These are phyloP conservation scores for Tricholoma furcatifolium DNA, from an alignment of 768 basidiomycete genomes.

Conservation along the genomic window DNA sequence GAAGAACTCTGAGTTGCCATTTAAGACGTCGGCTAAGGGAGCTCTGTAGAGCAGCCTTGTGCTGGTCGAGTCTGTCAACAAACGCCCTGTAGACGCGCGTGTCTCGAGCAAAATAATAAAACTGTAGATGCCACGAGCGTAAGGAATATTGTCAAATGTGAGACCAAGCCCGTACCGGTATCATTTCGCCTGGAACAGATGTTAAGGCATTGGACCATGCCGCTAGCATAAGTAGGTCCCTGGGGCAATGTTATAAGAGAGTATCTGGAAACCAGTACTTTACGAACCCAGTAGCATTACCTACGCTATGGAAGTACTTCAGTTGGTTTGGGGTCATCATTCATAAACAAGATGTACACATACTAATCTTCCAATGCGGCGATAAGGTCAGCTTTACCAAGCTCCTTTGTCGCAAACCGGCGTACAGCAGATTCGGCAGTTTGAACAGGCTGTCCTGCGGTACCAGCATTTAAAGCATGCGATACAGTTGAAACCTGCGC, in stretches of 20 bases:
- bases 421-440: slow-evolving; percentile 76
- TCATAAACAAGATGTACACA: slow-evolving; percentile 25
- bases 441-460: slow-evolving; percentile 70
- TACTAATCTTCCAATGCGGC: slow-evolving; percentile 90
- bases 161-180: slow-evolving; percentile 57
- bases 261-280: not conserved
- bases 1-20: slow-evolving; percentile 68
- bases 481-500: slow-evolving; percentile 67
- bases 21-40: slow-evolving; percentile 56
- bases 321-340: slow-evolving; percentile 1
- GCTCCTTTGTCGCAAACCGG: slow-evolving; percentile 83
- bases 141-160: not conserved
- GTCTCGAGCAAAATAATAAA: slow-evolving; percentile 94
- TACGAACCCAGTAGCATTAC: slow-evolving; percentile 75
- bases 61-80: slow-evolving; percentile 42
- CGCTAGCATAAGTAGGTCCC: slow-evolving; percentile 78
- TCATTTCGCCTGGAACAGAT: slow-evolving; percentile 55
- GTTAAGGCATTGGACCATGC: slow-evolving; percentile 72
- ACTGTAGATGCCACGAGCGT: slow-evolving; percentile 35
- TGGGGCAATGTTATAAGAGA: slow-evolving; percentile 13
- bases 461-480: slow-evolving; percentile 66
- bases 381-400: slow-evolving; percentile 76
- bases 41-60: slow-evolving; percentile 46
- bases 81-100: slow-evolving; percentile 81
- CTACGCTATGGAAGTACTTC: slow-evolving; percentile 52